Evolutionary conservation across 169 alveolate species (phyloP), one percentile per base, ranked within the genome.

Genomic region (Plasmodium malariae): DNA sequence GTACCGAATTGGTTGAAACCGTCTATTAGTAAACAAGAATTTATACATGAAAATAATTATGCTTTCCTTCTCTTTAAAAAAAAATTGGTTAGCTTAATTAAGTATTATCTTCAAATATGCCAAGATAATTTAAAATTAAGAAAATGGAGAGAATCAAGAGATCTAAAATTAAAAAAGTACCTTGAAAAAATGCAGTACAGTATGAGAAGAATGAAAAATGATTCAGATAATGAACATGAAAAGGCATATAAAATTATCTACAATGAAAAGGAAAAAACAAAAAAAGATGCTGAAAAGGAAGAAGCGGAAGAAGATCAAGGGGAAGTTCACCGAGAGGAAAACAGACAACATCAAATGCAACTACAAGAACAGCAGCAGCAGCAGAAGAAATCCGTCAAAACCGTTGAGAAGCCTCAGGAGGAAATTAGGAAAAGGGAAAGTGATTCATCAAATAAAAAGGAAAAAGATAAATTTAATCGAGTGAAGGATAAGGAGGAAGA

Each of bases 1-100:
- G 98, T 96, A 11, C 98, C 98, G 0, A 94, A 94, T 71, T 96
- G 98, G 98, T 95, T 96, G 55, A 73, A 94, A 12, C 98, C 98
- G 12, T 92, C 98, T 24, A 91, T 95, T 48, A 96, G 93, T 51
- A 96, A 96, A 92, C 98, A 96, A 70, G 98, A 96, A 73, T 96
- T 96, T 69, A 89, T 95, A 0, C 97, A 95, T 45, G 98, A 96
- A 83, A 93, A 94, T 94, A 96, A 96, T 91, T 74, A 74, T 80
- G 96, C 96, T 32, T 96, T 93, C 88, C 87, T 94, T 45, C 94
- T 93, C 48, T 96, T 96, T 91, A 95, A 96, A 88, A 87, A 92
- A n/a, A 90, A 92, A 63, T 65, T 93, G 43, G 87, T 88, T 65
- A 87, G 78, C 21, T 71, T 95, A 7, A 74, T 95, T 54, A 68